Evolutionary conservation across 1,284 basidiomycete genomes (phyloP).

Genomic region (Rhodotorula sp.): DNA sequence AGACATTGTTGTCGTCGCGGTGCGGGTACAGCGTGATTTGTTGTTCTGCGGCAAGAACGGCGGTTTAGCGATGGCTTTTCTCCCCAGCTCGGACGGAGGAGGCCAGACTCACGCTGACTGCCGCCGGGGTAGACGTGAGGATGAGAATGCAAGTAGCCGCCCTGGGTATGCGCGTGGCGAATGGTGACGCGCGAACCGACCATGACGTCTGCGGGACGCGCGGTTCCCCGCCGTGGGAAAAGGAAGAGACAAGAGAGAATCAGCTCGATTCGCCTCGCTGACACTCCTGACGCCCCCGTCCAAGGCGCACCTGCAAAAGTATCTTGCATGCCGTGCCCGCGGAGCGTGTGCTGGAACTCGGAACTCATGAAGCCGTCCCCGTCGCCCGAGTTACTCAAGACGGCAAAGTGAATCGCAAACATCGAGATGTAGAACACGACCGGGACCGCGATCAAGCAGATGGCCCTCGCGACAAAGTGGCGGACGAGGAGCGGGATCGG

Average conservation of each 20-base stretch:
- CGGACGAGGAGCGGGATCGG: constrained; percentile 69
- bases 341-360: constrained; percentile 93
- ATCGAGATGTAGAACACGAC: constrained; percentile 87
- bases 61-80: not conserved
- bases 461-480: constrained; percentile 83
- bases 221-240: too few species aligned
- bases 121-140: constrained; percentile 74
- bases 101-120: constrained; percentile 39
- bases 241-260: not conserved
- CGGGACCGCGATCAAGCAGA: constrained; percentile 85
- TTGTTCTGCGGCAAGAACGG: constrained; percentile 64
- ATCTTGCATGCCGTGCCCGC: constrained; percentile 86
- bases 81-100: not conserved
- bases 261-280: not conserved
- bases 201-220: constrained; percentile 64
- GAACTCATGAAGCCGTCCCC: constrained; percentile 99
- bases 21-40: constrained; percentile 98
- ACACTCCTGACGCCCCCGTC: not conserved
- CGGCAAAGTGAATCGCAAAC: constrained; percentile 91
- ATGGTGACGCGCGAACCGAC: constrained; percentile 80
- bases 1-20: constrained; percentile 85
- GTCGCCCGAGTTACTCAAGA: constrained; percentile 85
- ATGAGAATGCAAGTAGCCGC: constrained; percentile 97
- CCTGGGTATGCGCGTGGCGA: constrained; percentile 92
- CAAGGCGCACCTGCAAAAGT: constrained; percentile 72